phyloP scores from a whole-genome alignment of 2,329 filamentous ascomycete genomes.

The Penicillium palitans region DNA sequence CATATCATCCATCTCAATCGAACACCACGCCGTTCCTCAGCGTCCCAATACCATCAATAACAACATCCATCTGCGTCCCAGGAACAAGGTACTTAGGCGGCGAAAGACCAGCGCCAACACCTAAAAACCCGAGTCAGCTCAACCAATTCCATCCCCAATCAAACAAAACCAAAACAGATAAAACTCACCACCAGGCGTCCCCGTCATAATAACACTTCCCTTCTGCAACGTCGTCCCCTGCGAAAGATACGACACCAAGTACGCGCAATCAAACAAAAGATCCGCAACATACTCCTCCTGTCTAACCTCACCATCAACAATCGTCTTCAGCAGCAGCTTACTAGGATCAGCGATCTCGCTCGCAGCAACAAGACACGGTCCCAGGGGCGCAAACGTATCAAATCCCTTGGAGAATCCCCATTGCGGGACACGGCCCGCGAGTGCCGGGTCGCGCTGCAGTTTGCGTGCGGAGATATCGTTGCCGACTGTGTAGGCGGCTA shows the following conservation, averaged over 20 bases:
- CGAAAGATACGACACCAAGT: constrained; percentile 35
- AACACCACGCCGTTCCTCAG: constrained; percentile 40
- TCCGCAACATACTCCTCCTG: constrained; percentile 47
- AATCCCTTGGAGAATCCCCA: constrained; percentile 60
- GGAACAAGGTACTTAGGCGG: constrained; percentile 43
- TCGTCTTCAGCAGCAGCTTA: constrained; percentile 47
- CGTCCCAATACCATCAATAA: constrained; percentile 45
- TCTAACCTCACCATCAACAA: constrained; percentile 50
- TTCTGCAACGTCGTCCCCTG: constrained; percentile 47
- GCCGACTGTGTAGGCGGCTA: constrained; percentile 56
- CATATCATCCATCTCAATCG: background rate
- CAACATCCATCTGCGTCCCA: constrained; percentile 45
- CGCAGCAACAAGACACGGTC: constrained; percentile 50
- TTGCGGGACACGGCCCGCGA: constrained; percentile 56
- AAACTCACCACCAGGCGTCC: constrained; percentile 45
- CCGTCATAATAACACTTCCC: constrained; percentile 54
- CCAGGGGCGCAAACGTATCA: constrained; percentile 57
- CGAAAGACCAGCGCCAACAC: constrained; percentile 47
- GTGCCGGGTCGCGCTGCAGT: constrained; percentile 51
- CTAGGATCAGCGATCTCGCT: constrained; percentile 47
- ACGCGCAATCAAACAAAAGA: constrained; percentile 48
- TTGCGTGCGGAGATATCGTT: constrained; percentile 59
- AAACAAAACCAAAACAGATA: background rate
- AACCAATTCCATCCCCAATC: background rate
- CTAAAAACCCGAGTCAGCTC: constrained; percentile 6